Conservation (phyloP, 2,329 filamentous ascomycete genomes). For the Huntiella moniliformis region DNA sequence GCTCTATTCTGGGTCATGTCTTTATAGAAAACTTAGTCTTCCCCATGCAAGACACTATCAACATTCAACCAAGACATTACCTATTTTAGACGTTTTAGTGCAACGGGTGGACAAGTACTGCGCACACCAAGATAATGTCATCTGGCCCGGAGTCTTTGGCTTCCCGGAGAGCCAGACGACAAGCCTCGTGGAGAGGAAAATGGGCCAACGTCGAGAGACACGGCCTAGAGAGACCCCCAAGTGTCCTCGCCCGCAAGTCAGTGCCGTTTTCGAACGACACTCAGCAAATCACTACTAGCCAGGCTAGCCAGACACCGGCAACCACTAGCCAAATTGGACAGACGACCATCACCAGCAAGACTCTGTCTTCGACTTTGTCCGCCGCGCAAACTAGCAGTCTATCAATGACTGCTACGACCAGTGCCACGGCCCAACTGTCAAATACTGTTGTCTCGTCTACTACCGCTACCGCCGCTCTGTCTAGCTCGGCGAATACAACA, state of each 20-base stretch:
- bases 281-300: too few species aligned
- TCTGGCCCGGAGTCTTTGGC: slow-evolving; percentile 6
- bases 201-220: slow-evolving; percentile 8
- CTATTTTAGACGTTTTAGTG: too few species aligned
- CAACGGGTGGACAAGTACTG: neutral
- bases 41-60: slow-evolving; percentile 2
- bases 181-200: slow-evolving; percentile 5
- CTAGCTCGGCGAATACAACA: too few species aligned
- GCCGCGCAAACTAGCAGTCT: too few species aligned
- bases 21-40: slow-evolving; percentile 4
- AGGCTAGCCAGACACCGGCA: too few species aligned
- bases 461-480: too few species aligned
- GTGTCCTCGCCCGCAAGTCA: slow-evolving; percentile 1
- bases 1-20: slow-evolving; percentile 5
- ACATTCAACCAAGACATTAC: neutral
- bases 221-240: slow-evolving; percentile 4
- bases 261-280: neutral
- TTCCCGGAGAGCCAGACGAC: slow-evolving; percentile 6
- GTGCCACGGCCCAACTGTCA: too few species aligned
- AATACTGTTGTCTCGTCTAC: too few species aligned
- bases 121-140: neutral
- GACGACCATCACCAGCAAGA: neutral
- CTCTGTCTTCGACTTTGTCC: too few species aligned
- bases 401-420: too few species aligned
- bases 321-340: too few species aligned